Conservation (phyloP, 129 eudicot species). For the Flaveria robusta region DNA sequence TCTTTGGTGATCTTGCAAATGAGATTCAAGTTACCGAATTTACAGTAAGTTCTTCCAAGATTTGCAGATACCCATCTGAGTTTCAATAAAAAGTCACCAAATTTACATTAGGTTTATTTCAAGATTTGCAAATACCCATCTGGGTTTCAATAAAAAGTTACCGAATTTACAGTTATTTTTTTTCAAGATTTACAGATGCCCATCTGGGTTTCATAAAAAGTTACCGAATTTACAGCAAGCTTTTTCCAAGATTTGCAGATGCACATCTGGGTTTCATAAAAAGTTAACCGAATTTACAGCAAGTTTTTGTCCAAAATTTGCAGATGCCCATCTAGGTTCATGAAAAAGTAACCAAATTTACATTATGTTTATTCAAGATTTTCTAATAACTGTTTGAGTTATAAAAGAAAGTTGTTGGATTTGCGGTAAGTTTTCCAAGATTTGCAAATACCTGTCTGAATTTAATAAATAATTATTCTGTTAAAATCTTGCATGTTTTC, state of each 20-base stretch:
- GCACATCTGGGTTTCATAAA: not conserved
- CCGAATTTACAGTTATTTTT: not conserved
- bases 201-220: conserved; percentile 37
- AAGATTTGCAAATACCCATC: conserved; percentile 6
- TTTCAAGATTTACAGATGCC: conserved; percentile 5
- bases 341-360: conserved; percentile 75
- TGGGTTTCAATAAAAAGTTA: not conserved
- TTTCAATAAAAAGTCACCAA: conserved; percentile 57
- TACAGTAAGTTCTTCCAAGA: conserved; percentile 65
- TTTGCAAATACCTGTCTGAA: not conserved
- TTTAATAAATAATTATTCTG: not conserved
- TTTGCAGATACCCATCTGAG: not conserved
- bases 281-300: not conserved
- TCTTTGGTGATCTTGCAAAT: conserved; percentile 66
- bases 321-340: not conserved
- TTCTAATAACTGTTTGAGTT: conserved; percentile 3
- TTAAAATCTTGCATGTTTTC: not conserved
- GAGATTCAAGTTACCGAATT: conserved; percentile 89
- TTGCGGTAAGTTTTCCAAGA: not conserved
- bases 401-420: not conserved
- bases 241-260: conserved; percentile 16
- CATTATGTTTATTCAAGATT: conserved; percentile 48
- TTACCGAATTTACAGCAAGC: conserved; percentile 91
- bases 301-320: conserved; percentile 4
- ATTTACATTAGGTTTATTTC: conserved; percentile 62